These are phyloP conservation scores for Alternaria sp. DNA, from an alignment of 2,329 filamentous ascomycete species.

Conservation along the genomic window DNA sequence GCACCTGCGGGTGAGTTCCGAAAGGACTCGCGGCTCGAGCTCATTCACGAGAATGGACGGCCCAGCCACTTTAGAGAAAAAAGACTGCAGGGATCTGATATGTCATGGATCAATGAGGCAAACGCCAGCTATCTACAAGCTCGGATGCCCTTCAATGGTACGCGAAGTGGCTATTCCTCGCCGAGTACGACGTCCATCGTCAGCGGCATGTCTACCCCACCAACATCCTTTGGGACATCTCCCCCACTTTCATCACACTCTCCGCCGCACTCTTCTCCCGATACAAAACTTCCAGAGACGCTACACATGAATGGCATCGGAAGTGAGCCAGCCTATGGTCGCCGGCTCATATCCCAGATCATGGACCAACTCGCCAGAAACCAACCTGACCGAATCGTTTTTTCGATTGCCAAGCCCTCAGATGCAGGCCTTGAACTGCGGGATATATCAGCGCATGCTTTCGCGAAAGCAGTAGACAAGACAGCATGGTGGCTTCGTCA, in stretches of 20 bases:
- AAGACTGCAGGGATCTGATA: constrained; percentile 11
- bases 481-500: constrained; percentile 39
- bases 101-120: constrained; percentile 5
- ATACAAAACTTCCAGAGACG: background rate
- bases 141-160: constrained; percentile 5
- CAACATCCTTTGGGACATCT: background rate
- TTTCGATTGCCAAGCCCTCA: constrained; percentile 17
- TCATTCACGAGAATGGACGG: constrained; percentile 25
- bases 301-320: background rate
- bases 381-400: constrained; percentile 32
- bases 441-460: constrained; percentile 32
- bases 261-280: background rate
- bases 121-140: constrained; percentile 13
- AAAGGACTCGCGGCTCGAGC: constrained; percentile 21
- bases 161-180: constrained; percentile 14
- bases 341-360: constrained; percentile 33
- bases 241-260: background rate
- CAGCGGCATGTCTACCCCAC: constrained; percentile 13
- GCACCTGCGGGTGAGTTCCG: constrained; percentile 17
- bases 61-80: constrained; percentile 33
- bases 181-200: constrained; percentile 2
- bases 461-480: constrained; percentile 48
- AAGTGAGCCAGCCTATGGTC: constrained; percentile 15
- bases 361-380: constrained; percentile 27
- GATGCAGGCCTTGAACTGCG: constrained; percentile 23